Percentiles rank a stretch among this genome's conserved stretches.
Evolutionary conservation across 805 yeast genomes (phyloP).

Genomic region (Kuraishia ogatae): DNA sequence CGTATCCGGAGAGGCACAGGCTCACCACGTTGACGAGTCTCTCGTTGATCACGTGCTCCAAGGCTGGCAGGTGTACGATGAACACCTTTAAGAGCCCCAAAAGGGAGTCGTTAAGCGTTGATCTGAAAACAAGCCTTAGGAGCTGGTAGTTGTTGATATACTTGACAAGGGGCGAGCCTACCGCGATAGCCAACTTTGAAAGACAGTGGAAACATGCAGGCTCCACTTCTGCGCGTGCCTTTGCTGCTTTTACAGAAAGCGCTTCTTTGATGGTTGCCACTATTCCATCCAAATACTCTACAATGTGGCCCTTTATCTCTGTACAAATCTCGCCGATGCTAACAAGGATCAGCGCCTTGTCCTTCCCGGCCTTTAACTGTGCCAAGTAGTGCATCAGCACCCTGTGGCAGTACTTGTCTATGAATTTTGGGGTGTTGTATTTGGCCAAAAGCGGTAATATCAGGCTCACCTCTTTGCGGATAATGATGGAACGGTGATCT

Average conservation of each 20-base stretch:
- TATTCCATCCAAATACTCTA: conserved; percentile 83
- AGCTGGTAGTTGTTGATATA: conserved; percentile 71
- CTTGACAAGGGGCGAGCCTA: conserved; percentile 89
- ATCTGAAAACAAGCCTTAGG: conserved; percentile 67
- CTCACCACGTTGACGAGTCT: conserved; percentile 66
- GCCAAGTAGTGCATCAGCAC: conserved; percentile 70
- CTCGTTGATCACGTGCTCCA: conserved; percentile 64
- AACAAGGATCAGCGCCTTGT: conserved; percentile 64
- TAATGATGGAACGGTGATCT: conserved; percentile 66
- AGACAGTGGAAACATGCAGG: conserved; percentile 85
- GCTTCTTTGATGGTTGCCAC: conserved; percentile 79
- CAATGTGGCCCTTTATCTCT: conserved; percentile 75
- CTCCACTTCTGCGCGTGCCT: conserved; percentile 64
- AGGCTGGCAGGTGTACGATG: conserved; percentile 68
- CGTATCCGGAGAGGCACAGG: conserved; percentile 69
- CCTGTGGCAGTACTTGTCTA: conserved; percentile 71
- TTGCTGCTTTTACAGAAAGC: conserved; percentile 48
- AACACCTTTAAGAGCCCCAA: conserved; percentile 64
- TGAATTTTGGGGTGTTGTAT: conserved; percentile 67
- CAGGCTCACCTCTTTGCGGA: conserved; percentile 77
- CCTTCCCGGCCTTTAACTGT: conserved; percentile 64
- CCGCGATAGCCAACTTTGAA: conserved; percentile 77
- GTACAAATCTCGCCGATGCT: conserved; percentile 81
- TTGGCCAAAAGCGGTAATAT: conserved; percentile 78
- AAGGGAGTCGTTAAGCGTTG: conserved; percentile 80